Conservation (phyloP, 2,329 filamentous ascomycete genomes). For the Sclerotinia subarctica region DNA sequence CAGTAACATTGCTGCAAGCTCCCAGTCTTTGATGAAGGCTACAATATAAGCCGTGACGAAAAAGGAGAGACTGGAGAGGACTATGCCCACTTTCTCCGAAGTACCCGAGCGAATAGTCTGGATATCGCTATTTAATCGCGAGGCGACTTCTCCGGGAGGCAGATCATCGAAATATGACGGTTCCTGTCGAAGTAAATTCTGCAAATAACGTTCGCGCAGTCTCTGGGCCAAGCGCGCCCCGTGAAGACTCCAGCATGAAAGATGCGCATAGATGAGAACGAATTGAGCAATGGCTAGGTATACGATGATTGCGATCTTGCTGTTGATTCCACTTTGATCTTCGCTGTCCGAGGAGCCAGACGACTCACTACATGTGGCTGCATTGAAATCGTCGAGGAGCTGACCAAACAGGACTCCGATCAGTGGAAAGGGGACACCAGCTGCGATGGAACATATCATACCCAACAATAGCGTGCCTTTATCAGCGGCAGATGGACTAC, state of each 20-base stretch:
- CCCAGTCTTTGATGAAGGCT: constrained; percentile 55
- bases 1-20: constrained; percentile 48
- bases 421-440: constrained; percentile 60
- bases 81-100: constrained; percentile 58
- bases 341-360: constrained; percentile 5
- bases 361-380: constrained; percentile 42
- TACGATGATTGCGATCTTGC: constrained; percentile 58
- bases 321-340: constrained; percentile 22
- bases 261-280: constrained; percentile 60
- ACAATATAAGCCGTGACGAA: constrained; percentile 57
- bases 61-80: constrained; percentile 52
- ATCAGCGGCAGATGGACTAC: constrained; percentile 30
- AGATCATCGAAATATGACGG: constrained; percentile 53
- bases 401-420: constrained; percentile 64
- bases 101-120: constrained; percentile 56
- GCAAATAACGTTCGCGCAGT: constrained; percentile 51
- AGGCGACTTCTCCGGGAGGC: constrained; percentile 50
- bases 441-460: constrained; percentile 42
- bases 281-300: constrained; percentile 64
- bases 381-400: constrained; percentile 60
- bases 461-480: constrained; percentile 41
- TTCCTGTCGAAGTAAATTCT: constrained; percentile 51
- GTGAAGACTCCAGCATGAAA: constrained; percentile 55
- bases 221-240: constrained; percentile 54
- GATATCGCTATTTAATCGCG: constrained; percentile 52